phyloP scores from a whole-genome alignment of 2,329 filamentous ascomycete genomes.

The Cladosporium cucumerinum region DNA sequence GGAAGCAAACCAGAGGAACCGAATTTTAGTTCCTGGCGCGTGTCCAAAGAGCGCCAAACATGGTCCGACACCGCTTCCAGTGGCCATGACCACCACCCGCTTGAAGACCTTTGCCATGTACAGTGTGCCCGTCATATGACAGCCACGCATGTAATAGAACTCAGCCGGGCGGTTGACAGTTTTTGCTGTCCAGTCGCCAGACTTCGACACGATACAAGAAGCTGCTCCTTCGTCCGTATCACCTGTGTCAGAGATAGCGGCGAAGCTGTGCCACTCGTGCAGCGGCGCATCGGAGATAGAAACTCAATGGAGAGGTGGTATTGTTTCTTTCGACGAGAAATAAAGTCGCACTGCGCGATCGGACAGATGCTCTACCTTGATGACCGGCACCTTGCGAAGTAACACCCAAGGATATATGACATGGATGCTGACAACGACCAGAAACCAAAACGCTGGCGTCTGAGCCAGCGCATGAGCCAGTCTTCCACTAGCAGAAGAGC shows the following conservation, averaged over 20 bases:
- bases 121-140: background rate
- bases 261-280: constrained; percentile 2
- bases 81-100: background rate
- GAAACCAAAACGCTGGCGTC: background rate
- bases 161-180: background rate
- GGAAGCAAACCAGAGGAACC: constrained; percentile 20
- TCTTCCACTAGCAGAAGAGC: too few species aligned
- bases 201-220: background rate
- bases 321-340: background rate
- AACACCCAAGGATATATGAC: background rate
- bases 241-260: background rate
- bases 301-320: background rate
- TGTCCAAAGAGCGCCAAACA: constrained; percentile 20
- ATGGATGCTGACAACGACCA: background rate
- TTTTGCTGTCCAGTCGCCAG: background rate
- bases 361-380: background rate
- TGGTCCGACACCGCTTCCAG: constrained; percentile 33
- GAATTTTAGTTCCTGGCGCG: background rate
- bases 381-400: background rate
- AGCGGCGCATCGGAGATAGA: background rate
- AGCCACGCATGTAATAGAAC: background rate
- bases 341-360: background rate
- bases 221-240: background rate
- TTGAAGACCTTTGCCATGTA: constrained; percentile 4
- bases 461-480: background rate